Conservation (phyloP, 257 asterid genomes). For the Capsicum baccatum region DNA sequence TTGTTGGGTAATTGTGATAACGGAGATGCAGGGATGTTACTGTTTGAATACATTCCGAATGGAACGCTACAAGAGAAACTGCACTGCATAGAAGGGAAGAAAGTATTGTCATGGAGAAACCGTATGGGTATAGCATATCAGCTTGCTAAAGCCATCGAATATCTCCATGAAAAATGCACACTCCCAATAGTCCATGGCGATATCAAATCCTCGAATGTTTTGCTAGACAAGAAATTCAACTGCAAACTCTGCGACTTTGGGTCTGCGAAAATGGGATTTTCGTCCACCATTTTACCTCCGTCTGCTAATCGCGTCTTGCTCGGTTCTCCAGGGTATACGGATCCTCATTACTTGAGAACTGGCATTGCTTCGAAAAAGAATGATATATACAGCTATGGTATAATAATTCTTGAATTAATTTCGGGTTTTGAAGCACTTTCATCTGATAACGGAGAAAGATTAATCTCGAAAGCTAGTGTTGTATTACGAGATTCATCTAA, state of each 20-base stretch:
- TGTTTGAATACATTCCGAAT: slow-evolving; percentile 58
- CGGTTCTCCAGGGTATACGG: slow-evolving; percentile 83
- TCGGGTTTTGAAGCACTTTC: slow-evolving; percentile 66
- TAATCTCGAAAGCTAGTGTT: slow-evolving; percentile 47
- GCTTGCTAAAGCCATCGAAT: slow-evolving; percentile 63
- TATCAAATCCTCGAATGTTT: slow-evolving; percentile 69
- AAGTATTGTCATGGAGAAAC: slow-evolving; percentile 55
- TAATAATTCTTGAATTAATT: slow-evolving; percentile 61
- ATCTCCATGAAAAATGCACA: slow-evolving; percentile 60
- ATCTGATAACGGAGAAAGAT: slow-evolving; percentile 51
- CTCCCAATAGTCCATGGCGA: slow-evolving; percentile 76
- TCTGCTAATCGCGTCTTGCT: slow-evolving; percentile 38
- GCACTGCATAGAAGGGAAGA: slow-evolving; percentile 27
- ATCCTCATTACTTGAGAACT: slow-evolving; percentile 70
- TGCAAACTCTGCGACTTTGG: slow-evolving; percentile 86
- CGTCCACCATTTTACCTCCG: slow-evolving; percentile 50
- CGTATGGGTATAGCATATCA: slow-evolving; percentile 73
- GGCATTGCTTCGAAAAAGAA: slow-evolving; percentile 73
- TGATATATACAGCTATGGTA: slow-evolving; percentile 72
- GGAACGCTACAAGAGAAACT: slow-evolving; percentile 69
- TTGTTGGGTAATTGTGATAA: slow-evolving; percentile 57
- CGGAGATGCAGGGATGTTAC: slow-evolving; percentile 52
- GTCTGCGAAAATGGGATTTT: slow-evolving; percentile 70
- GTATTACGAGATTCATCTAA: slow-evolving; percentile 45
- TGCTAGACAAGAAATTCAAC: slow-evolving; percentile 54